Percentiles rank a stretch among this genome's conserved stretches.
phyloP scores from a whole-genome alignment of 2,329 filamentous ascomycete genomes.

The Trichoderma harzianum region DNA sequence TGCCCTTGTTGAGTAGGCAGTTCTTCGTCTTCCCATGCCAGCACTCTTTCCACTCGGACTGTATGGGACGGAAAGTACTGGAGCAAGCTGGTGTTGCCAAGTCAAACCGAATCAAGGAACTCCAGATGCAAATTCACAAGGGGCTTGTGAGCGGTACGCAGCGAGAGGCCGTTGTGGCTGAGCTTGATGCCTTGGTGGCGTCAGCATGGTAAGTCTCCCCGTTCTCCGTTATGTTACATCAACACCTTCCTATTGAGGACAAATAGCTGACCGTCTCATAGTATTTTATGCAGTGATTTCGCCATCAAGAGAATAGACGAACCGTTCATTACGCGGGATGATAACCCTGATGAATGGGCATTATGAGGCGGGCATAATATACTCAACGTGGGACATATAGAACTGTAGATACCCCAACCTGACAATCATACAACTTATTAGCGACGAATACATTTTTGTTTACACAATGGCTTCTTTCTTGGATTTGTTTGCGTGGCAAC shows the following conservation, averaged over 20 bases:
- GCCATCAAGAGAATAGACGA: slow-evolving; percentile 93
- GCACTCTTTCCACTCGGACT: slow-evolving; percentile 96
- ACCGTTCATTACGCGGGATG: slow-evolving; percentile 74
- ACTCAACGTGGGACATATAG: slow-evolving; percentile 12
- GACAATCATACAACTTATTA: not conserved
- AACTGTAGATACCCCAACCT: slow-evolving; percentile 15
- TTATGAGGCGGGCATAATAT: slow-evolving; percentile 38
- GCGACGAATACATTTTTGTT: not conserved
- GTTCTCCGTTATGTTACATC: not conserved
- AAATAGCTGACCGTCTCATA: slow-evolving; percentile 35
- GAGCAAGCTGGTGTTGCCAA: slow-evolving; percentile 75
- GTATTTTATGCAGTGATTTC: slow-evolving; percentile 90
- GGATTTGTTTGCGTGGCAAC: not conserved
- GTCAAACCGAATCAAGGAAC: slow-evolving; percentile 75
- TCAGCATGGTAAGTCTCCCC: slow-evolving; percentile 68
- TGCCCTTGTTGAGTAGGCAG: slow-evolving; percentile 83
- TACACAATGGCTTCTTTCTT: not conserved
- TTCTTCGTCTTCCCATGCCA: slow-evolving; percentile 99
- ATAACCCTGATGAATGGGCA: slow-evolving; percentile 79
- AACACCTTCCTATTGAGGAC: not conserved
- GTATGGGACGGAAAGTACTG: slow-evolving; percentile 79
- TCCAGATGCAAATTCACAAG: slow-evolving; percentile 79
- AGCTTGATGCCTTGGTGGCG: slow-evolving; percentile 89
- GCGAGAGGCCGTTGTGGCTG: slow-evolving; percentile 78
- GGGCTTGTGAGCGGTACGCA: slow-evolving; percentile 66